Conservation (phyloP, 2,329 filamentous ascomycete genomes). For the Nigrospora oryzae region DNA sequence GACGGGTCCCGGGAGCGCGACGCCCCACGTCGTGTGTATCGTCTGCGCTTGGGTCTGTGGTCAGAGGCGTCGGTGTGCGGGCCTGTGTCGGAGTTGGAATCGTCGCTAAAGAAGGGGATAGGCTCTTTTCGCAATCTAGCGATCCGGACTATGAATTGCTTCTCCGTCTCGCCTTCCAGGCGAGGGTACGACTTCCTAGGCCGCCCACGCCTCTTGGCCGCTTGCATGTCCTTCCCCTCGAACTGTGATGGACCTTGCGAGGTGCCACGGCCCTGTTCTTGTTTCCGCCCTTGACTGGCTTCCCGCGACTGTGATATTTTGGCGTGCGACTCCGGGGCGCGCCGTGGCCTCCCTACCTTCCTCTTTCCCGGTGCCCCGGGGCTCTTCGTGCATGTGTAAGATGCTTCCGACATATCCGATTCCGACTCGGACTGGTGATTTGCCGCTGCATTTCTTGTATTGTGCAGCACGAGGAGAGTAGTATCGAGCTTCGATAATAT, state of each 20-base stretch:
- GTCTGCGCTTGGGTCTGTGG: not conserved
- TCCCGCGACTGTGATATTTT: not conserved
- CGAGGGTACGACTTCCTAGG: constrained; percentile 30
- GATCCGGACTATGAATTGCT: constrained; percentile 37
- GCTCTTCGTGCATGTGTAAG: constrained; percentile 5
- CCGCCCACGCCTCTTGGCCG: constrained; percentile 23
- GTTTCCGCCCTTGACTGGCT: too few species aligned
- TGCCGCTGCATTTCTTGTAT: constrained; percentile 47
- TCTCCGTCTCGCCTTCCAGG: constrained; percentile 33
- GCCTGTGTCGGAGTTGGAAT: not conserved
- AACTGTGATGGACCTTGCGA: too few species aligned
- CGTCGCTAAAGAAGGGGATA: constrained; percentile 10
- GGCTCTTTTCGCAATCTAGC: constrained; percentile 30
- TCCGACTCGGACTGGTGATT: constrained; percentile 17
- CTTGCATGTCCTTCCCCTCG: not conserved
- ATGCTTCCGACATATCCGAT: constrained; percentile 15
- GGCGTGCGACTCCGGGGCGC: not conserved
- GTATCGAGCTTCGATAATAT: constrained; percentile 62
- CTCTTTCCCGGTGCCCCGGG: constrained; percentile 5
- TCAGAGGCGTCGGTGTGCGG: not conserved
- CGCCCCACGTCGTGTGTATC: not conserved
- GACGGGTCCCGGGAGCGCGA: not conserved
- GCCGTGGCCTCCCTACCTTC: constrained; percentile 8
- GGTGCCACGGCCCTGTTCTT: too few species aligned
- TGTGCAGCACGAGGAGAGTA: constrained; percentile 63